phyloP scores from a whole-genome alignment of 176 grass and related monocot genomes.

The Zea mays region Zm-B73-REFERENCE-NAM-5.0 NC_050099.1:68508001-68508500 shows the following conservation, averaged over 20 bases:
- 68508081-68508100: background rate
- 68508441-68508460: slow-evolving; percentile 90
- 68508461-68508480: slow-evolving; percentile 89
- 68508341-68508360: slow-evolving; percentile 73
- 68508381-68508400: slow-evolving; percentile 82
- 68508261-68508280: slow-evolving; percentile 98
- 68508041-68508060: background rate
- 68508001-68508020: background rate
- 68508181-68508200: slow-evolving; percentile 99
- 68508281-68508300: slow-evolving; percentile 95
- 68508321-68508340: slow-evolving; percentile 92
- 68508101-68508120: background rate
- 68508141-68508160: background rate
- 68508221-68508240: slow-evolving; percentile 94
- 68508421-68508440: slow-evolving; percentile 85
- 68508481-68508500: slow-evolving; percentile 68
- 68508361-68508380: slow-evolving; percentile 75
- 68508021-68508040: background rate
- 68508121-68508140: background rate
- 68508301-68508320: slow-evolving; percentile 79
- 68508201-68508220: slow-evolving; percentile 97
- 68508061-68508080: background rate
- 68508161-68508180: slow-evolving; percentile 25
- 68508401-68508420: slow-evolving; percentile 82
- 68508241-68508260: slow-evolving; percentile 77